These are phyloP conservation scores for Harringtonia aguacate DNA, from an alignment of 2,329 filamentous ascomycete genomes.

Conservation along the genomic window DNA sequence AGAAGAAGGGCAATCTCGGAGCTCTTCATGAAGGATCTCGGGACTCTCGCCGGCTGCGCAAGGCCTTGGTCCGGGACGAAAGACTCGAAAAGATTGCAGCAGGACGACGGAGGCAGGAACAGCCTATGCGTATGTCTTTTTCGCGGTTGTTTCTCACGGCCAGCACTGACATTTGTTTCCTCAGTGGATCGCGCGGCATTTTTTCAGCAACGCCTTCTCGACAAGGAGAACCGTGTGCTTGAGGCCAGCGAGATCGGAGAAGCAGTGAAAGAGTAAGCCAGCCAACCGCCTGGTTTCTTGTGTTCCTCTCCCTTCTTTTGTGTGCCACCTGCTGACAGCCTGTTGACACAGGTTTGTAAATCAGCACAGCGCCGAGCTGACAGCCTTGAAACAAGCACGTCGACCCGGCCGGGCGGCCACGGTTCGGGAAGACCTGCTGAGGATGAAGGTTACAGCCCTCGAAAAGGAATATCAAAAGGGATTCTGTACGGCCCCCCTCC, in stretches of 20 bases:
- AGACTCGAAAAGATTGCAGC: slow-evolving; percentile 63
- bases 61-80: slow-evolving; percentile 71
- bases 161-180: neutral
- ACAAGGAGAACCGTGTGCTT: slow-evolving; percentile 39
- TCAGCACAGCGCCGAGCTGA: slow-evolving; percentile 62
- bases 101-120: slow-evolving; percentile 63
- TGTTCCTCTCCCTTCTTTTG: neutral
- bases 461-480: slow-evolving; percentile 73
- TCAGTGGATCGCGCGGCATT: slow-evolving; percentile 10
- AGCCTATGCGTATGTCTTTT: slow-evolving; percentile 51
- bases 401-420: slow-evolving; percentile 71
- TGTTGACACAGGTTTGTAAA: slow-evolving; percentile 42
- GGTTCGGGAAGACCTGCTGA: slow-evolving; percentile 66
- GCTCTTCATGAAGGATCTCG: slow-evolving; percentile 80
- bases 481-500: slow-evolving; percentile 59
- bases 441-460: slow-evolving; percentile 58
- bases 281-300: too few relatives aligned
- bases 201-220: slow-evolving; percentile 47
- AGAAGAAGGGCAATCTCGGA: slow-evolving; percentile 62
- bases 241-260: slow-evolving; percentile 46
- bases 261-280: slow-evolving; percentile 49
- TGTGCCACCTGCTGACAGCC: neutral
- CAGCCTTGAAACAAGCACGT: slow-evolving; percentile 53
- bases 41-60: slow-evolving; percentile 71
- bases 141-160: neutral